Evolutionary conservation across 1,139 yeast species (phyloP).

Genomic region (Candida freyschussii): DNA sequence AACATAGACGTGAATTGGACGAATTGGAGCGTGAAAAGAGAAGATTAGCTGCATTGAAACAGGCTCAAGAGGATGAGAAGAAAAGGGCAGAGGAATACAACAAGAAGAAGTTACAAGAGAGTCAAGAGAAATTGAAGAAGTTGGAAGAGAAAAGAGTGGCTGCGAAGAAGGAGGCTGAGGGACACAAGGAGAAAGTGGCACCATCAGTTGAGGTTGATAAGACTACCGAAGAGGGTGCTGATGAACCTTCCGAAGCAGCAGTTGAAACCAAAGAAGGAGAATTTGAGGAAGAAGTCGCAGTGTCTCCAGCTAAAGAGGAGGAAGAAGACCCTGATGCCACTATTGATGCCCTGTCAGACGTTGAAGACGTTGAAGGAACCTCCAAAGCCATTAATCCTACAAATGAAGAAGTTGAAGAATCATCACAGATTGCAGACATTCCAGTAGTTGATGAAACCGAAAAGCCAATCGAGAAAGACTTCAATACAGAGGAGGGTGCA

Average conservation of each 20-base stretch:
- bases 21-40: slow-evolving; percentile 13
- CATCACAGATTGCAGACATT: too few species aligned
- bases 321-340: slow-evolving; percentile 12
- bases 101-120: slow-evolving; percentile 9
- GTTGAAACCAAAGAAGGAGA: slow-evolving; percentile 2
- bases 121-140: slow-evolving; percentile 7
- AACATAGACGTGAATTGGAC: slow-evolving; percentile 13
- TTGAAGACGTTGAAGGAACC: slow-evolving; percentile 11
- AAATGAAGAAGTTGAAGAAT: too few species aligned
- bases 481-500: too few species aligned
- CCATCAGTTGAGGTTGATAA: slow-evolving; percentile 2
- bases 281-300: slow-evolving; percentile 5
- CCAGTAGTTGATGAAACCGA: too few species aligned
- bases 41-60: slow-evolving; percentile 11
- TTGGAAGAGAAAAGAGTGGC: slow-evolving; percentile 13
- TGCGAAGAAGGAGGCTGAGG: slow-evolving; percentile 16
- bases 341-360: slow-evolving; percentile 11
- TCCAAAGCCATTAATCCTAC: too few species aligned
- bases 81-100: slow-evolving; percentile 10
- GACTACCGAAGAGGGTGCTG: slow-evolving; percentile 3
- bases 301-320: slow-evolving; percentile 2
- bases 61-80: slow-evolving; percentile 12
- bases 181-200: slow-evolving; percentile 9
- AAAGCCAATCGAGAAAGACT: slow-evolving; percentile 1
- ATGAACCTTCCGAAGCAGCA: slow-evolving; percentile 1